These are phyloP conservation scores for Monilinia aucupariae DNA, from an alignment of 2,329 filamentous ascomycete species.

Conservation along the genomic window DNA sequence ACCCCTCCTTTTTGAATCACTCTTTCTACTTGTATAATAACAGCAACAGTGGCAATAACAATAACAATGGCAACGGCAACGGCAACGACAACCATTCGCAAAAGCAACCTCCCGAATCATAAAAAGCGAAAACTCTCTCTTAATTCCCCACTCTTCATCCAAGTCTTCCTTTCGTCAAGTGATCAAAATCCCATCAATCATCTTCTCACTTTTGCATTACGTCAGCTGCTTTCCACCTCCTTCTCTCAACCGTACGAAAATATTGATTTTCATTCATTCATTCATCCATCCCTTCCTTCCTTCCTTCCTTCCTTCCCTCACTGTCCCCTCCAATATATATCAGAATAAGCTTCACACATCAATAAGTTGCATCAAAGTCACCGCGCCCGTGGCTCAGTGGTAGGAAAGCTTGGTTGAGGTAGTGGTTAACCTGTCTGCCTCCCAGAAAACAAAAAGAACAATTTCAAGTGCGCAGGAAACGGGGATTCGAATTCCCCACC, in stretches of 20 bases:
- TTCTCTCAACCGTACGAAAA: not conserved
- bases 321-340: not conserved
- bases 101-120: not conserved
- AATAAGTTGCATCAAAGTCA: not conserved
- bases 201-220: not conserved
- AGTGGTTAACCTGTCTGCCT: slow-evolving; percentile 18
- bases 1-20: not conserved
- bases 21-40: slow-evolving; percentile 1
- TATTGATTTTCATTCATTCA: not conserved
- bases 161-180: not conserved
- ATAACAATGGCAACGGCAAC: not conserved
- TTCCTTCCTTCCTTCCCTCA: not conserved
- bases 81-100: not conserved
- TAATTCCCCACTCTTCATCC: not conserved
- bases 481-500: slow-evolving; percentile 16
- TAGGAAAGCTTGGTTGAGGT: slow-evolving; percentile 15
- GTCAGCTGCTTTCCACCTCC: not conserved
- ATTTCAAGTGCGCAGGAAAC: slow-evolving; percentile 7
- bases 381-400: not conserved
- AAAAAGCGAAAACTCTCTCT: not conserved
- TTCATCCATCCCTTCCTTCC: not conserved
- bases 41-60: not conserved
- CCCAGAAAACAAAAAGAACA: not conserved
- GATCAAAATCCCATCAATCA: not conserved
- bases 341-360: not conserved